Percentiles rank a stretch among this genome's conserved stretches.
These are phyloP conservation scores for Ananas comosus DNA, from an alignment of 176 grass and related monocot genomes.

Conservation along the genomic window DNA sequence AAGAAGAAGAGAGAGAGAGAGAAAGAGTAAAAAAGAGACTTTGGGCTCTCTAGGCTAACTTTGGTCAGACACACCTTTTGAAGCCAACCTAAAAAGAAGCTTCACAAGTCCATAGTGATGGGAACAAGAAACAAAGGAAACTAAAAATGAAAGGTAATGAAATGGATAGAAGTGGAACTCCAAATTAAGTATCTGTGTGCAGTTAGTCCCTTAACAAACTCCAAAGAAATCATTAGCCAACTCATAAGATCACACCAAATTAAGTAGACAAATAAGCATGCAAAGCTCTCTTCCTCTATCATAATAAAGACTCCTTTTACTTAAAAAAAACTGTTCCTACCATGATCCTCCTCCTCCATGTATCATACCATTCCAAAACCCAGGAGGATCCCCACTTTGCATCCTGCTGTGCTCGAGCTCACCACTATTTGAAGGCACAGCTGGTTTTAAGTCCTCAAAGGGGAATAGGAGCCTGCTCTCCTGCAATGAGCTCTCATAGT, in stretches of 20 bases:
- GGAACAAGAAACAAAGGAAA: not conserved
- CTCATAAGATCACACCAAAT: constrained; percentile 3
- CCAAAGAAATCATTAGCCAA: constrained; percentile 4
- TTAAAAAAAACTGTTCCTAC: not conserved
- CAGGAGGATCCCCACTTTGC: constrained; percentile 31
- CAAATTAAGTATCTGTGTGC: constrained; percentile 5
- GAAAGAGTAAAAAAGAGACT: not conserved
- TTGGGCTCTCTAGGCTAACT: not conserved
- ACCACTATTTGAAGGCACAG: not conserved
- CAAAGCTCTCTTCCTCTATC: not conserved
- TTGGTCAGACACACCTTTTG: constrained; percentile 2
- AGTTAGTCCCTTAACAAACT: constrained; percentile 6
- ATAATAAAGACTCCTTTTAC: not conserved
- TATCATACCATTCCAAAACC: constrained; percentile 49
- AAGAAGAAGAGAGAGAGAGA: not conserved
- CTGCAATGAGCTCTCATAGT: not conserved
- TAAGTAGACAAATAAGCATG: not conserved
- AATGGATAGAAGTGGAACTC: constrained; percentile 3
- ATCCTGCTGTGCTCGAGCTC: constrained; percentile 35
- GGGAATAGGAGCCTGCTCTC: not conserved
- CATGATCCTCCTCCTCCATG: constrained; percentile 35
- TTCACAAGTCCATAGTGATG: constrained; percentile 9
- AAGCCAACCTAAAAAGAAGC: constrained; percentile 15
- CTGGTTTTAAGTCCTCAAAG: constrained; percentile 1
- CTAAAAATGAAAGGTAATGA: not conserved